A percentile compares a stretch with the other conserved stretches of the same genome.
phyloP scores from a whole-genome alignment of 2,329 filamentous ascomycete genomes.

The Aspergillus sclerotialis region DNA sequence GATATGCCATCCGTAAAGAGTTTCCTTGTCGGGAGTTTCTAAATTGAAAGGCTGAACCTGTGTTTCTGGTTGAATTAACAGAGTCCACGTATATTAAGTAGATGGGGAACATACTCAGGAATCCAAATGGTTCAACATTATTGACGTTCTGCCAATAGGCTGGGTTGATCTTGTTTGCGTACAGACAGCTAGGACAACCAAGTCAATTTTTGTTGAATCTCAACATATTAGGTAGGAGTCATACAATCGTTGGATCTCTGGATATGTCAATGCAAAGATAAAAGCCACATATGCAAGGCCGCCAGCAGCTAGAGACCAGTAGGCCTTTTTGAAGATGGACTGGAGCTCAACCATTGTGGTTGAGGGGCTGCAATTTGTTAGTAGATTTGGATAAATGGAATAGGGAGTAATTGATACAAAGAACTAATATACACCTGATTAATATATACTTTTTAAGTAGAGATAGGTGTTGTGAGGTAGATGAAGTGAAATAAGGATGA shows the following conservation, averaged over 20 bases:
- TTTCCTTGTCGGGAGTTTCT: constrained; percentile 65
- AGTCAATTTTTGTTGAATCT: neutral
- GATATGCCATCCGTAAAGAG: constrained; percentile 84
- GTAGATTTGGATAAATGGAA: constrained; percentile 4
- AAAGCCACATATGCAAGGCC: constrained; percentile 61
- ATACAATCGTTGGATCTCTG: constrained; percentile 74
- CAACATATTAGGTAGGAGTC: constrained; percentile 23
- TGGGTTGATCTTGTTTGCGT: constrained; percentile 73
- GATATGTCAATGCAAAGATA: constrained; percentile 59
- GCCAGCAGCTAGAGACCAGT: constrained; percentile 52
- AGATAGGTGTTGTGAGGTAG: too few relatives aligned
- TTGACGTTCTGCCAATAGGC: constrained; percentile 66
- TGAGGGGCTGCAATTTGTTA: constrained; percentile 1
- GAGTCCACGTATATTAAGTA: constrained; percentile 1
- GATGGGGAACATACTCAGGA: constrained; percentile 56
- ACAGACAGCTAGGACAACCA: constrained; percentile 58
- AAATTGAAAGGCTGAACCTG: constrained; percentile 85
- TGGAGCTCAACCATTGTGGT: constrained; percentile 33
- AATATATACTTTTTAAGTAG: too few relatives aligned
- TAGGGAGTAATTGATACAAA: neutral
- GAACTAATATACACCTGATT: too few relatives aligned
- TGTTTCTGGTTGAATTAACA: constrained; percentile 51
- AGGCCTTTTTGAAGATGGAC: constrained; percentile 45
- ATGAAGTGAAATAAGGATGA: too few relatives aligned
- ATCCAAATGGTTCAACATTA: constrained; percentile 75